phyloP scores from a whole-genome alignment of 257 asterid genomes.

The Salvia rosmarinus region DNA sequence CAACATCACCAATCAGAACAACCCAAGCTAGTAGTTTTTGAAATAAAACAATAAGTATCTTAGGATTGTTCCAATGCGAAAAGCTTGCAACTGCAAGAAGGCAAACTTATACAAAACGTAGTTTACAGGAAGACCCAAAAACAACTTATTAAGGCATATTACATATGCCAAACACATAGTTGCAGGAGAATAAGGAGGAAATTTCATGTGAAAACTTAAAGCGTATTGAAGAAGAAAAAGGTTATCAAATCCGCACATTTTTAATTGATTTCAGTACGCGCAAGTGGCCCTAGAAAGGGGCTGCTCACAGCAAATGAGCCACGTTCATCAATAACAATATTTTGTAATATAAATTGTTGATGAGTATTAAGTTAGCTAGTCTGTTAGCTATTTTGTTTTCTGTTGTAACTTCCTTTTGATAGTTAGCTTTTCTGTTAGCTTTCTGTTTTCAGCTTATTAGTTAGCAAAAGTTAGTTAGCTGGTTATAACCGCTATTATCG shows the following conservation, averaged over 20 bases:
- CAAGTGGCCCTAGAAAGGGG: conserved; percentile 78
- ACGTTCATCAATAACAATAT: conserved; percentile 83
- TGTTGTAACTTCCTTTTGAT: too few species aligned
- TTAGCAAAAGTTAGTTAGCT: too few species aligned
- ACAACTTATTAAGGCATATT: too few species aligned
- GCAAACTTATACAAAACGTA: conserved; percentile 6
- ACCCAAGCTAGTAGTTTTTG: conserved; percentile 82
- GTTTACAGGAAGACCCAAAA: conserved; percentile 6
- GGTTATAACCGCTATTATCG: too few species aligned
- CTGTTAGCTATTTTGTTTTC: too few species aligned
- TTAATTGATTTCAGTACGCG: conserved; percentile 60
- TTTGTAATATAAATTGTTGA: conserved; percentile 50
- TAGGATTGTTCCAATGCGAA: not conserved
- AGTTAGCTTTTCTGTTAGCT: too few species aligned
- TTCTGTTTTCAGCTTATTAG: too few species aligned
- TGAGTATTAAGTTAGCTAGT: too few species aligned
- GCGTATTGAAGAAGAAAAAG: not conserved
- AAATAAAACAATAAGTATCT: conserved; percentile 25
- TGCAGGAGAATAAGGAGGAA: conserved; percentile 12
- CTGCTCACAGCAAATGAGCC: conserved; percentile 84
- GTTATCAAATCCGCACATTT: conserved; percentile 51
- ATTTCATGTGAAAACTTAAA: conserved; percentile 15
- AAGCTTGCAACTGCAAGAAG: conserved; percentile 31
- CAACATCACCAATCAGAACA: conserved; percentile 80
- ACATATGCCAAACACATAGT: not conserved